Evolutionary conservation across 1,139 yeast species (phyloP).

Genomic region (Yamadazyma kanchanaburiensis): DNA sequence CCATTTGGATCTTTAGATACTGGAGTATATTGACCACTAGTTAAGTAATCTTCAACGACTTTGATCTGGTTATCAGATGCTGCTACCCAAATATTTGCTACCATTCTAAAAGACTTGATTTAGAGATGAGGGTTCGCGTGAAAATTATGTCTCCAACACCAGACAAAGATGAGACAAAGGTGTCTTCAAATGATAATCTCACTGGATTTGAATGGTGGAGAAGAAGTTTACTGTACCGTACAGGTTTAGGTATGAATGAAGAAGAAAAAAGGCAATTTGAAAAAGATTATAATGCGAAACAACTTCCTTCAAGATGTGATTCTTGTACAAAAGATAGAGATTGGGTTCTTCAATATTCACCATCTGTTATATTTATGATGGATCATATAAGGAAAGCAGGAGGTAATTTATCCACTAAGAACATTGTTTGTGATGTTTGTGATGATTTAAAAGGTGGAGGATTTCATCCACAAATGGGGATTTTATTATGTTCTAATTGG

Average conservation of each 20-base stretch:
- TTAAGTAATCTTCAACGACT: slow-evolving; percentile 55
- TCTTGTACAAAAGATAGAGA: slow-evolving; percentile 70
- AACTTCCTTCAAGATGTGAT: slow-evolving; percentile 52
- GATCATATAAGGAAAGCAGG: slow-evolving; percentile 77
- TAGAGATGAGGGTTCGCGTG: too few species aligned
- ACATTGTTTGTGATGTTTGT: slow-evolving; percentile 80
- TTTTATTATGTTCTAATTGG: slow-evolving; percentile 82
- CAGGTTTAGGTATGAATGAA: slow-evolving; percentile 63
- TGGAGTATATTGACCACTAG: slow-evolving; percentile 50
- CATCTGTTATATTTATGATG: slow-evolving; percentile 84
- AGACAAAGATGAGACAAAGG: neutral
- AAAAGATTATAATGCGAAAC: slow-evolving; percentile 47
- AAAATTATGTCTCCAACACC: neutral
- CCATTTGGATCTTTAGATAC: slow-evolving; percentile 87
- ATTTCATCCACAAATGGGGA: slow-evolving; percentile 85
- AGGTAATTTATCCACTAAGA: slow-evolving; percentile 39
- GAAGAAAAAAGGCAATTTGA: slow-evolving; percentile 59
- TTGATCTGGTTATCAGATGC: slow-evolving; percentile 79
- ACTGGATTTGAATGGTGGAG: slow-evolving; percentile 81
- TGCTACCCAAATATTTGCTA: slow-evolving; percentile 86
- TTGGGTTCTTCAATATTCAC: slow-evolving; percentile 79
- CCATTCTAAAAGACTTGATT: slow-evolving; percentile 27
- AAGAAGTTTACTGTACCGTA: slow-evolving; percentile 64
- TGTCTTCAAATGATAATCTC: slow-evolving; percentile 4
- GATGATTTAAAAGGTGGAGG: slow-evolving; percentile 91